These are phyloP conservation scores for Serendipita sp. DNA, from an alignment of 768 basidiomycete genomes.

Conservation along the genomic window DNA sequence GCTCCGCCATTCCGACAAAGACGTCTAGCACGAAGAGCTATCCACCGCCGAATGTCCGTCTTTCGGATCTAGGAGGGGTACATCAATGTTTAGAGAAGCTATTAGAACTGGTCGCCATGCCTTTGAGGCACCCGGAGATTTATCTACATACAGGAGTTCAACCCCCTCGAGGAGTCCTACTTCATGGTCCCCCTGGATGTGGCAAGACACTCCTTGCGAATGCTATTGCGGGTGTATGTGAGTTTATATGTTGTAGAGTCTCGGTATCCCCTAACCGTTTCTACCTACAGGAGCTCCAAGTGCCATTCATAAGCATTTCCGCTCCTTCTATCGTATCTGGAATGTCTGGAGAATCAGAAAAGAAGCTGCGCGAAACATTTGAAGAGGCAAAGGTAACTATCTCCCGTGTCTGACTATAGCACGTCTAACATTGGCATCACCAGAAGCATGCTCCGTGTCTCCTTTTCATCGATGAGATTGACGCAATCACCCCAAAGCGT, in stretches of 20 bases:
- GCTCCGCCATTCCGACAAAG: background rate
- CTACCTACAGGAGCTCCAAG: constrained; percentile 56
- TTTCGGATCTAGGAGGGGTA: constrained; percentile 81
- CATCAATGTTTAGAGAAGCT: constrained; percentile 78
- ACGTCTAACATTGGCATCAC: background rate
- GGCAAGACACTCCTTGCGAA: constrained; percentile 91
- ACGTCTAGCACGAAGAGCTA: constrained; percentile 41
- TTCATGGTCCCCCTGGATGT: constrained; percentile 94
- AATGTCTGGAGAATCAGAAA: constrained; percentile 98
- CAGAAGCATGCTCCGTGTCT: constrained; percentile 84
- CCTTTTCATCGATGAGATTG: constrained; percentile 94
- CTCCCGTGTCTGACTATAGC: background rate
- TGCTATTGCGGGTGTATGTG: constrained; percentile 81
- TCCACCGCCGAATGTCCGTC: constrained; percentile 52
- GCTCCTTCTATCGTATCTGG: constrained; percentile 94
- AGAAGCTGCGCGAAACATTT: constrained; percentile 88
- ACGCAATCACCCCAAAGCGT: constrained; percentile 92
- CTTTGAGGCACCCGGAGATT: constrained; percentile 86
- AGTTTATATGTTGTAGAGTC: background rate
- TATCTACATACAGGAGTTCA: constrained; percentile 87
- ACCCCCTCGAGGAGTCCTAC: constrained; percentile 77
- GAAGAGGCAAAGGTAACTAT: constrained; percentile 78
- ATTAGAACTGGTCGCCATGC: constrained; percentile 93
- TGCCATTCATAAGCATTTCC: constrained; percentile 88
- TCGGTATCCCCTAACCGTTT: background rate